Base-by-base conservation (phyloP, 352 stramenopile species). In the Phytophthora ramorum region DNA sequence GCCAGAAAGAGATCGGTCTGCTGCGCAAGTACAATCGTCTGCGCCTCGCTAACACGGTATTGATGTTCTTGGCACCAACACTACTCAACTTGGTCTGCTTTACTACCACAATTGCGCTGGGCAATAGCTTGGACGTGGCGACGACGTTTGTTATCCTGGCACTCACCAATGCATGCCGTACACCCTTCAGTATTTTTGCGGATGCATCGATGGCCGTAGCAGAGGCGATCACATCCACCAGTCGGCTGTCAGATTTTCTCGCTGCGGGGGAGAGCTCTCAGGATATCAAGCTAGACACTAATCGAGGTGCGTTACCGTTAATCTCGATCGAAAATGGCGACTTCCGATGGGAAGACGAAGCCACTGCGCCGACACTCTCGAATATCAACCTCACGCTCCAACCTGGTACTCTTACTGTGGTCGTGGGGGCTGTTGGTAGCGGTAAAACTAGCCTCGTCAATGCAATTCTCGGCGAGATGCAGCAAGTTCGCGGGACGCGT, bases 131-230 rank as follows among this genome's bases (percentile, higher is more conserved):
- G n/a, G 93, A 97, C 43, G 94, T 98, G 7, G 78, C 90, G 1
- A 89, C 83, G 17, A 96, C 96, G 24, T 95, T 99, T 44, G 98
- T 96, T 5, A 78, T 96, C 5, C 68, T 99, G 20, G 89, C 96
- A 22, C 71, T 99, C 41, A 81, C 80, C 6, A 86, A 84, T 47
- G 66, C 74, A 2, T 84, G 75, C 45, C 69, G 70, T 13, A 75
- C 73, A 40, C 73, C 77, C 1, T 89, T 81, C 43, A 75, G 53
- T 2, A 75, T 79, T 37, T 89, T 87, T 35, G 70, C 68, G 7
- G 82, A 83, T 40, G 64, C 70, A 2, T 75, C 61, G 0, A 56
- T 87, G n/a, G 79, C 72, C 49, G 66, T 79, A n/a, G 75, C 61
- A 4, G 80, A 89, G 49, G 75, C 69, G 1, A 49, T 68, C 9